These are phyloP conservation scores for Aspergillus ustus DNA, from an alignment of 2,329 filamentous ascomycete genomes.

Conservation along the genomic window DNA sequence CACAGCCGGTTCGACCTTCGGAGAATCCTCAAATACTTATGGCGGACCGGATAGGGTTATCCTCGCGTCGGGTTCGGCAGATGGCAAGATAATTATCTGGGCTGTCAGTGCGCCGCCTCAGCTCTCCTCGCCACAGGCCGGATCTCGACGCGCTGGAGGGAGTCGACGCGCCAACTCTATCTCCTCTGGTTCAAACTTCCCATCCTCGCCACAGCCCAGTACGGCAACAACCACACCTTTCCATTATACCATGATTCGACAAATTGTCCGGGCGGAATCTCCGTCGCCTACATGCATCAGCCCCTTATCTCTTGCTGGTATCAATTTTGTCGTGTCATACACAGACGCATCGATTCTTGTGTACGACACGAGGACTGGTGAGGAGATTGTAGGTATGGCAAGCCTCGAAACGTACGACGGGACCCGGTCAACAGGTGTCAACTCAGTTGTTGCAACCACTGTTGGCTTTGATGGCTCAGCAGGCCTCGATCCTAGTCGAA, in stretches of 20 bases:
- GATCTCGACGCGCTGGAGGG: slow-evolving; percentile 71
- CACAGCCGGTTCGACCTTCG: slow-evolving; percentile 79
- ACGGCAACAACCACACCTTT: slow-evolving; percentile 85
- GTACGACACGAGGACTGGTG: slow-evolving; percentile 89
- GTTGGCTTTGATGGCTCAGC: slow-evolving; percentile 72
- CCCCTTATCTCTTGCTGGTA: slow-evolving; percentile 79
- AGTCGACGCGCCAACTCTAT: slow-evolving; percentile 89
- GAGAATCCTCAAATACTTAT: slow-evolving; percentile 69
- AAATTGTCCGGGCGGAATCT: slow-evolving; percentile 72
- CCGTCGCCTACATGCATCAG: slow-evolving; percentile 88
- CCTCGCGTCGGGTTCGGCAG: slow-evolving; percentile 87
- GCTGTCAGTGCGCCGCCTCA: slow-evolving; percentile 90
- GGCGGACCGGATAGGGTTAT: slow-evolving; percentile 84
- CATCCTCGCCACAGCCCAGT: slow-evolving; percentile 86
- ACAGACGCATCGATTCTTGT: slow-evolving; percentile 87
- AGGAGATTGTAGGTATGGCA: slow-evolving; percentile 90
- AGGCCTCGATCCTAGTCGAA: slow-evolving; percentile 65
- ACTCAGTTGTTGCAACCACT: slow-evolving; percentile 86
- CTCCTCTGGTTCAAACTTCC: slow-evolving; percentile 90
- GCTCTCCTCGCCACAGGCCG: slow-evolving; percentile 77
- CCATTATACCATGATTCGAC: slow-evolving; percentile 84
- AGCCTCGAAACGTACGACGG: slow-evolving; percentile 93
- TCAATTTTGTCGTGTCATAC: slow-evolving; percentile 92
- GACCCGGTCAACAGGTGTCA: slow-evolving; percentile 80
- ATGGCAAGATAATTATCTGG: slow-evolving; percentile 92